Base-by-base conservation (phyloP, 2,329 filamentous ascomycete species). In the Fusarium citri region DNA sequence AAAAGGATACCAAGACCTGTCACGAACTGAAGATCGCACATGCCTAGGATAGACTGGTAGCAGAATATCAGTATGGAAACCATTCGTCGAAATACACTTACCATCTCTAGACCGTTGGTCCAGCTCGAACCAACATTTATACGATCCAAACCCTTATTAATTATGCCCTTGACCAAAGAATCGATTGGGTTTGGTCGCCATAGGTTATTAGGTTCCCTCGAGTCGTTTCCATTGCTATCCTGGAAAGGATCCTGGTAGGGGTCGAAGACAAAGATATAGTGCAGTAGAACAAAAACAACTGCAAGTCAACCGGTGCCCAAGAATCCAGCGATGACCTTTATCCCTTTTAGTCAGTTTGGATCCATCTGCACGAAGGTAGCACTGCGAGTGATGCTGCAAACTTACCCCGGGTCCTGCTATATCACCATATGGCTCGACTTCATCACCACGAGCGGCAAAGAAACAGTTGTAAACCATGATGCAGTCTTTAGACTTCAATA, bases 131-230 rank as follows among this genome's bases (percentile, higher is more conserved):
- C 20, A 8, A 18, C 9, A 3, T 47, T 28, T 2, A 25, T 4
- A 7, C 10, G 15, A 0, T 14, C 4, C 0, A n/a, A 7, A 8
- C 22, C 18, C 25, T 47, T 30, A 0, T 14, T 25, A 1, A 15
- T 7, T 14, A 14, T 15, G 4, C 4, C 2, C 12, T 20, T 48
- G 5, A 6, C 25, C 18, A 48, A 16, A 3, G 1, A 4, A 20
- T 48, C 45, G n/a, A 48, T 22, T 0, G 45, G 26, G 10, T 30
- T 30, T 6, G n/a, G 18, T 26, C n/a, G 23, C 25, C 45, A 47
- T 3, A 4, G 4, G 0, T 4, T 3, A 8, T 4, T 6, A 6
- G 4, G 3, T 0, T 4, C 10, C 1, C n/a, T 1, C 1, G 3
- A 12, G 6, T 22, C 9, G 6, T 14, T 8, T 9, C 10, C 6